phyloP scores from a whole-genome alignment of 352 stramenopile genomes.

The Elongisporangium prolatum region DNA sequence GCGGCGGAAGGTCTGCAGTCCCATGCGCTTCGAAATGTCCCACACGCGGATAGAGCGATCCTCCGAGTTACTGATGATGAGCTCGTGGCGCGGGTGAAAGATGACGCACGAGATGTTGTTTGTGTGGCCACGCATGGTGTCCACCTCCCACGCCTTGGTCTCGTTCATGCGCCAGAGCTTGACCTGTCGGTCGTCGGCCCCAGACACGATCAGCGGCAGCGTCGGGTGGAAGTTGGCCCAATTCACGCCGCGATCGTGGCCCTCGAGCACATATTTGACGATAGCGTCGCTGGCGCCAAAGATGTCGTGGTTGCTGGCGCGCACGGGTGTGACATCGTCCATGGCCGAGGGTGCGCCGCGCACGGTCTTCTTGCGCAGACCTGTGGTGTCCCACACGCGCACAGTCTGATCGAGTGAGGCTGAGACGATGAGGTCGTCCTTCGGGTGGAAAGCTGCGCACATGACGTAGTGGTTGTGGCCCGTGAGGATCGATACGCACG shows the following conservation, averaged over 20 bases:
- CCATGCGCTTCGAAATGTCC: constrained; percentile 98
- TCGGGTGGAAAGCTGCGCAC: constrained; percentile 99
- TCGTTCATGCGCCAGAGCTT: constrained; percentile 99
- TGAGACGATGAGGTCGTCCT: constrained; percentile 99
- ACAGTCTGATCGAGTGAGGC: constrained; percentile 98
- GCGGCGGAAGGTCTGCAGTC: constrained; percentile 97
- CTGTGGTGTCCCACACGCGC: constrained; percentile 99
- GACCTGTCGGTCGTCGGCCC: constrained; percentile 98
- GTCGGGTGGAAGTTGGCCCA: constrained; percentile 99
- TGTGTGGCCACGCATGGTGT: constrained; percentile 99
- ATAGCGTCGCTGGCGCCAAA: constrained; percentile 99
- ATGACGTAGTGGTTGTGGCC: constrained; percentile 99
- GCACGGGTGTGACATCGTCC: constrained; percentile 63
- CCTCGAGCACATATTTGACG: constrained; percentile 99
- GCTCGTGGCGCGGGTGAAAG: constrained; percentile 98
- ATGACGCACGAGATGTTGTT: constrained; percentile 99
- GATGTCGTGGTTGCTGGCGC: constrained; percentile 90
- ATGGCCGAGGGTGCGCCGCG: constrained; percentile 81
- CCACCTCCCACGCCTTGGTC: constrained; percentile 99
- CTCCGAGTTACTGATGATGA: constrained; percentile 99
- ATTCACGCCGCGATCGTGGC: constrained; percentile 99
- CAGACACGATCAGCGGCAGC: constrained; percentile 97
- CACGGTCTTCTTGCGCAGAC: constrained; percentile 98
- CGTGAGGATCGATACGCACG: constrained; percentile 98
- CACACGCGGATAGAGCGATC: constrained; percentile 99